Base-by-base conservation (phyloP, 2,329 filamentous ascomycete species). In the Hortaea sp. region DNA sequence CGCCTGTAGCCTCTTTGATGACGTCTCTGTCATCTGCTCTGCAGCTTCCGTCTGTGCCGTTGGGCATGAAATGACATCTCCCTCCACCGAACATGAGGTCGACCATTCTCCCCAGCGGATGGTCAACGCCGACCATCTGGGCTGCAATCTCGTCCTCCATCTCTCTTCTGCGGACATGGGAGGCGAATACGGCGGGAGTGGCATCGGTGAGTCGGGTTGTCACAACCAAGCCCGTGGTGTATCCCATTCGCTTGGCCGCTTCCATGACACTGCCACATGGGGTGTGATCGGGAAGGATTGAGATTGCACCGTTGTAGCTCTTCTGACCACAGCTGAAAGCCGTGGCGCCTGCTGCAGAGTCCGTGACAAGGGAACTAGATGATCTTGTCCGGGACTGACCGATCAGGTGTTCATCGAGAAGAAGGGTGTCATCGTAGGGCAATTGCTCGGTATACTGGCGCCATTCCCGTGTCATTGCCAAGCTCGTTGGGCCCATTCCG, bases 271-370 rank as follows among this genome's bases (percentile, higher is more conserved):
- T 95, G 6, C 90, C 92, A 65, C 92, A 98, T 4, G 92, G 88
- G 29, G 80, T 79, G 55, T 85, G 80, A 65, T 94, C 83, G 0
- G 89, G 89, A 11, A 94, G 74, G 45, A 94, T 84, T 7, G 88
- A 85, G 56, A 98, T 97, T 55, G 92, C 92, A 41, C 88, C 88
- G 62, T 98, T 98, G 71, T 98, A 98, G 65, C 84, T 94, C 78
- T 98, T 98, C 62, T 75, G 70, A 13, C 81, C 90, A 60, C 92
- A 98, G 2, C 87, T 88, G 65, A 98, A 98, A 1, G 92, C 92
- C 0, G 92, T 98, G 3, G 92, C 92, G 34, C 92, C 92, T n/a
- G 92, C 92, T 5, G 92, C 92, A 49, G 86, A 94, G 67, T 98
- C 92, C 1, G 92, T 98, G 44, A 98, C 84, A 50, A 97, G 72